Percentiles rank a stretch among this genome's conserved stretches.
Evolutionary conservation across 352 stramenopile genomes (phyloP).

Genomic region (Phytophthora niederhauseri): DNA sequence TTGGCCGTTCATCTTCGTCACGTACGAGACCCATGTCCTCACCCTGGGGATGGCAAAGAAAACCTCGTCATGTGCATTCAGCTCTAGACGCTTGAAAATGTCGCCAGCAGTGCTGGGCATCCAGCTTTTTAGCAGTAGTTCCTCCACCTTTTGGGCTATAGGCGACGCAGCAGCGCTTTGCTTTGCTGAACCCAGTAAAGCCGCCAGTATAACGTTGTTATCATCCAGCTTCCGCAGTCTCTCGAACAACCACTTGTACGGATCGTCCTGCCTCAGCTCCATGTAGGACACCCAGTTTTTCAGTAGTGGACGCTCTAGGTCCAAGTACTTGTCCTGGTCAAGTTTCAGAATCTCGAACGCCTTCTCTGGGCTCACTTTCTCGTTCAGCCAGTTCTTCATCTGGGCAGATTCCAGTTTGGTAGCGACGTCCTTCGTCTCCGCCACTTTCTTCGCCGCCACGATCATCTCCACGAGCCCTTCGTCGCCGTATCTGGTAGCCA

Average conservation of each 20-base stretch:
- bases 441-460: not conserved
- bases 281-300: not conserved
- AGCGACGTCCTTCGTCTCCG: not conserved
- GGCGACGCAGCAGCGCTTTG: not conserved
- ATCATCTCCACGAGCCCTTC: not conserved
- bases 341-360: not conserved
- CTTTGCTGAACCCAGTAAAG: not conserved
- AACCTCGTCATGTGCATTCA: not conserved
- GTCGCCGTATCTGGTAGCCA: too few relatives aligned
- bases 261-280: not conserved
- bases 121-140: not conserved
- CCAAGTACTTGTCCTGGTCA: not conserved
- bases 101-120: not conserved
- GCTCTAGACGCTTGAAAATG: not conserved
- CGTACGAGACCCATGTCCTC: not conserved
- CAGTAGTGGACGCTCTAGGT: not conserved
- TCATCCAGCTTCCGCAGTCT: not conserved
- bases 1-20: not conserved
- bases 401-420: not conserved
- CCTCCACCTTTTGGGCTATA: not conserved
- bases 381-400: not conserved
- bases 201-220: not conserved
- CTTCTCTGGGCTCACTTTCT: not conserved
- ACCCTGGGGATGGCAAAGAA: not conserved
- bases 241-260: not conserved